phyloP scores from a whole-genome alignment of 495 filamentous ascomycete species.

The Neurospora sp. region DNA sequence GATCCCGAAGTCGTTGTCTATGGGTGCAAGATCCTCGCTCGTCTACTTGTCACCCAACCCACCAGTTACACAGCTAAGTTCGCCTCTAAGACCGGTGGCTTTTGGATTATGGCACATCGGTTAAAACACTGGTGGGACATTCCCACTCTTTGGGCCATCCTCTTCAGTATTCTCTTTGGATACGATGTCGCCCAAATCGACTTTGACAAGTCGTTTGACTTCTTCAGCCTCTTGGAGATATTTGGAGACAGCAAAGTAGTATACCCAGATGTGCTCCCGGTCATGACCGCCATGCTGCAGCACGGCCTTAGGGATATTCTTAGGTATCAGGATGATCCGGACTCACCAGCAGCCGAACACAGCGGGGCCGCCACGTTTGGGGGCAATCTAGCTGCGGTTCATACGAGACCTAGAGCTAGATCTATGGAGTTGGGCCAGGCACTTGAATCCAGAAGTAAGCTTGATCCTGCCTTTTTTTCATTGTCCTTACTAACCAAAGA shows the following conservation, averaged over 20 bases:
- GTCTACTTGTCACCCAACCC: constrained; percentile 75
- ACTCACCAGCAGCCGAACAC: constrained; percentile 35
- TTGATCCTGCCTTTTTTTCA: background rate
- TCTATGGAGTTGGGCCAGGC: constrained; percentile 41
- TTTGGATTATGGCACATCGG: constrained; percentile 68
- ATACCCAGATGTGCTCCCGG: constrained; percentile 68
- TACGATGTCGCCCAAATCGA: constrained; percentile 66
- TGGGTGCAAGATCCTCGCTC: constrained; percentile 75
- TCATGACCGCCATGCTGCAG: constrained; percentile 84
- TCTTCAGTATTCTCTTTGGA: constrained; percentile 83
- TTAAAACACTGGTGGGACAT: constrained; percentile 86
- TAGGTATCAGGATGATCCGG: constrained; percentile 48
- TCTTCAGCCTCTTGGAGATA: constrained; percentile 58
- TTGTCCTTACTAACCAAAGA: constrained; percentile 6
- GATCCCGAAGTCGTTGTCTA: constrained; percentile 73
- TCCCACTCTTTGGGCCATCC: constrained; percentile 74
- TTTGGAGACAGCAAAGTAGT: constrained; percentile 59
- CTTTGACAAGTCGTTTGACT: constrained; percentile 61
- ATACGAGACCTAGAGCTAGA: constrained; percentile 31
- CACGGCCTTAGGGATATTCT: constrained; percentile 61
- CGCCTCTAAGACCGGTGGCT: constrained; percentile 72
- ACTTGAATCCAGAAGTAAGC: constrained; percentile 40
- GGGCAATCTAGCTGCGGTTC: constrained; percentile 11
- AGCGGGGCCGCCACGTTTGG: constrained; percentile 5
- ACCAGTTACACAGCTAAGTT: constrained; percentile 75